Conservation (phyloP, 2,329 filamentous ascomycete species). For the Sclerotinia borealis region DNA sequence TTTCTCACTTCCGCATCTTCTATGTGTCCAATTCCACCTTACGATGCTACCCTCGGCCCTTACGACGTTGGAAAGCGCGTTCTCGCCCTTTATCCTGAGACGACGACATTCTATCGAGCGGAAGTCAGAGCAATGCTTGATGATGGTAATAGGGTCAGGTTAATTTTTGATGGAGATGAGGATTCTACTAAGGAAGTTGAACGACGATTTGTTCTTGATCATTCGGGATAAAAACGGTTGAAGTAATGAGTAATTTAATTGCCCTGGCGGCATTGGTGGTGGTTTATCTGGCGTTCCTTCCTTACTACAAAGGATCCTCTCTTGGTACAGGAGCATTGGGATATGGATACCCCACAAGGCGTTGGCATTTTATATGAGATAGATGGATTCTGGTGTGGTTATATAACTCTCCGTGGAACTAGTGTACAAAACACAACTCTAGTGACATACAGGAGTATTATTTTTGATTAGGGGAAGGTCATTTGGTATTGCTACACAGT, state of each 20-base stretch:
- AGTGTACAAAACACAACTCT: background rate
- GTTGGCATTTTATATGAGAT: background rate
- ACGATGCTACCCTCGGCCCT: conserved; percentile 53
- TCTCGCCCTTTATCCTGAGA: conserved; percentile 73
- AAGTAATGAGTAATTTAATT: background rate
- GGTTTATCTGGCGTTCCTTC: background rate
- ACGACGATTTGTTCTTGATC: conserved; percentile 70
- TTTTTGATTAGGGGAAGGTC: background rate
- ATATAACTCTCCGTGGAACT: background rate
- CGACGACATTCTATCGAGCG: conserved; percentile 79
- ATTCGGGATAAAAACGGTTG: conserved; percentile 33
- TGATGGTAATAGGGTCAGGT: conserved; percentile 49
- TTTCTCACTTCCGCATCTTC: conserved; percentile 68
- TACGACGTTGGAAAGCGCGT: conserved; percentile 62
- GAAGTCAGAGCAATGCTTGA: conserved; percentile 63
- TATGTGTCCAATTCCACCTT: conserved; percentile 69
- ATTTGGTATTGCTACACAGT: background rate
- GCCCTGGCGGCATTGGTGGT: background rate
- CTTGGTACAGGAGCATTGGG: conserved; percentile 11
- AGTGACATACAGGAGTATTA: background rate
- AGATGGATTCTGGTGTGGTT: background rate
- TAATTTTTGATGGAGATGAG: conserved; percentile 77
- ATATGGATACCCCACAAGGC: conserved; percentile 4
- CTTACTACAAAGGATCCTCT: background rate
- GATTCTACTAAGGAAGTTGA: conserved; percentile 71